Conservation (phyloP, 192 early-diverging fungal genomes). For the Lobosporangium transversale region DNA sequence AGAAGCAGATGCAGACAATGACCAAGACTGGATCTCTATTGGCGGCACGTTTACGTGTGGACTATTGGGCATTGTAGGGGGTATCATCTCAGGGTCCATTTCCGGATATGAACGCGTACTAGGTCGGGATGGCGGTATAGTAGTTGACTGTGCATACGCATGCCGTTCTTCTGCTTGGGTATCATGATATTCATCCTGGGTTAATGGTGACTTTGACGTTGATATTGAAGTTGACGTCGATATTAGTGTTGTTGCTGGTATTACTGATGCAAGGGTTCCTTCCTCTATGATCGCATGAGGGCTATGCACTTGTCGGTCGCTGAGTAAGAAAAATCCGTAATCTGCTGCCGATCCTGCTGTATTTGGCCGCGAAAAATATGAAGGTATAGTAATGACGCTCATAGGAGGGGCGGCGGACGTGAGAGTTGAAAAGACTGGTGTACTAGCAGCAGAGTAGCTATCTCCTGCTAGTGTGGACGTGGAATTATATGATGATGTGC, state of each 20-base stretch:
- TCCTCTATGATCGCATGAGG: neutral
- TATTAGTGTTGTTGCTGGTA: neutral
- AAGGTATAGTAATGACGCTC: neutral
- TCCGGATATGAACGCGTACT: neutral
- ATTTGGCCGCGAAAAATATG: too few species aligned
- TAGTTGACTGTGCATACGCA: neutral
- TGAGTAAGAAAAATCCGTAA: neutral
- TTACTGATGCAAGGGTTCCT: neutral
- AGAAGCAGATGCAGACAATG: too few species aligned
- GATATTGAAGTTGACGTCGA: neutral
- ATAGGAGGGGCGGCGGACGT: neutral
- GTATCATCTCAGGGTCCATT: neutral
- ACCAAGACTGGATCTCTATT: too few species aligned
- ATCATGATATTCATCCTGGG: too few species aligned
- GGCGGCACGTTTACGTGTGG: too few species aligned
- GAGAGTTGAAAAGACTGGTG: too few species aligned
- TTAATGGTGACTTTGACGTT: too few species aligned
- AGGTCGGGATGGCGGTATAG: neutral
- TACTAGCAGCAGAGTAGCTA: too few species aligned
- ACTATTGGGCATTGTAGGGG: neutral
- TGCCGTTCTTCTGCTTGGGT: neutral
- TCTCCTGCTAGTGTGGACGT: too few species aligned
- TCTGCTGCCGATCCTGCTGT: too few species aligned
- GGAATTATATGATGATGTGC: too few species aligned
- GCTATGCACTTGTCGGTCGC: neutral